Evolutionary conservation across 1,139 yeast genomes (phyloP), one percentile per base, ranked within the genome.

Genomic region (Candida glucosophila): DNA sequence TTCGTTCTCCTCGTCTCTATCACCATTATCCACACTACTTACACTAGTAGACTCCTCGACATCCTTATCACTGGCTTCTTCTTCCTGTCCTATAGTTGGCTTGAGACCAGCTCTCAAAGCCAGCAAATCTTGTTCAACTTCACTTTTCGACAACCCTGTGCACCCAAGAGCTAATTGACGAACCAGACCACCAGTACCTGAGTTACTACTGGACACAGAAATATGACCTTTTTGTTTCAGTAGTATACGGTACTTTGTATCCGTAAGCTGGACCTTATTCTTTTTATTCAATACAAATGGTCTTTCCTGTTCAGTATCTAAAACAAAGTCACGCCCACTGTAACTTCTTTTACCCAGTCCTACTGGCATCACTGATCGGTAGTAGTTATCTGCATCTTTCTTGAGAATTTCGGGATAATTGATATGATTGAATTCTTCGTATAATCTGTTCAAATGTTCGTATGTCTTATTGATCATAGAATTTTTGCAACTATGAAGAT

Each of bases 231-330:
- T 15, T 5, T 17, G 21, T 6, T 18, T 20, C 4, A 22, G 19
- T 12, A 28, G 15, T 8, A 28, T 28, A 6, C 25, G n/a, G 10
- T 21, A 30, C 26, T 48, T 55, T 18, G 52, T 49, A 29, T 49
- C 44, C 2, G 66, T 52, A 15, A 55, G 29, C 32, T 61, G 67
- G n/a, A 58, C 40, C 26, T 46, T 45, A 33, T 58, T 58, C 24
- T 48, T 52, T 21, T 46, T 48, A 6, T 28, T 25, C 5, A 36
- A 29, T n/a, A 41, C 15, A 2, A 20, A 14, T 6, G 22, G 8
- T 9, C 23, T 25, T 7, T 25, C 23, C 7, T 16, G 47, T 53
- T 9, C 28, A 26, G 19, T 28, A n/a, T 32, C 32, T 13, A 58
- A 40, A 31, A 55, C 60, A 5, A 41, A 45, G 27, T 57, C 58